Evolutionary conservation across 441 rosid species (phyloP).

Genomic region (Geranium incanum): DNA sequence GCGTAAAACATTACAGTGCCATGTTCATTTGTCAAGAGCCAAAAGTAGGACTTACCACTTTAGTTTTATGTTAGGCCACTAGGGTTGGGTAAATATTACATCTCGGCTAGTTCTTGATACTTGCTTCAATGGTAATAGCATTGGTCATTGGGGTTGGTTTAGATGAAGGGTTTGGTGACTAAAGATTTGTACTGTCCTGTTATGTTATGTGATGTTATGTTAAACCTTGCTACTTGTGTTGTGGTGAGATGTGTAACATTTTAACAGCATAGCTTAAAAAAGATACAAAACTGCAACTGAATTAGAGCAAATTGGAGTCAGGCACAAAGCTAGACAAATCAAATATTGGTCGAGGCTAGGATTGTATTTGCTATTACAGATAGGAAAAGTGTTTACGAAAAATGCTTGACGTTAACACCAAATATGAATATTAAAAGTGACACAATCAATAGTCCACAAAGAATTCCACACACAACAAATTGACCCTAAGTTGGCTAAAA

Average conservation of each 20-base stretch:
- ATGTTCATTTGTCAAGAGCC: not conserved
- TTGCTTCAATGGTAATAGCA: not conserved
- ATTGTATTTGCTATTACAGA: not conserved
- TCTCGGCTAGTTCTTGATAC: not conserved
- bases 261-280: not conserved
- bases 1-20: constrained; percentile 1
- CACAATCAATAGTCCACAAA: constrained; percentile 2
- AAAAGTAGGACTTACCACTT: not conserved
- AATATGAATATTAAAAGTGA: not conserved
- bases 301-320: not conserved
- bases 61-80: not conserved
- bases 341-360: not conserved
- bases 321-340: not conserved
- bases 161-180: not conserved
- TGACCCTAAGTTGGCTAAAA: not conserved
- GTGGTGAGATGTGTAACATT: not conserved
- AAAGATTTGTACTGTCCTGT: not conserved
- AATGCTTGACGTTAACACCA: not conserved
- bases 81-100: not conserved
- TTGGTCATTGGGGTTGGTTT: not conserved
- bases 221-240: not conserved
- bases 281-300: not conserved
- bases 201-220: not conserved
- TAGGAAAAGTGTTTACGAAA: not conserved
- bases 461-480: not conserved